A percentile compares a stretch with the other conserved stretches of the same genome.
These are phyloP conservation scores for Mimosa bimucronata DNA, from an alignment of 306 rosid species.

Conservation along the genomic window DNA sequence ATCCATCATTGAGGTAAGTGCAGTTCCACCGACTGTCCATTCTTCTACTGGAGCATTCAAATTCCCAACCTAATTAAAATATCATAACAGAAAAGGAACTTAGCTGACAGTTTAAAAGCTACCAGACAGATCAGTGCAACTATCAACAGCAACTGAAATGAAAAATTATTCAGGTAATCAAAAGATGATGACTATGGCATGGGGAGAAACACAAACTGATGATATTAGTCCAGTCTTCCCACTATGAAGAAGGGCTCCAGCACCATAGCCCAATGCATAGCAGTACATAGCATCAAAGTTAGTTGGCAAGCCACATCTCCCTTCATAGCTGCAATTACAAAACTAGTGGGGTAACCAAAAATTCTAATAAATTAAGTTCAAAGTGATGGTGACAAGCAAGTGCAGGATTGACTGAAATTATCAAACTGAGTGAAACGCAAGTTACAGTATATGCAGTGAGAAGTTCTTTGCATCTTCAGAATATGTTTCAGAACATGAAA, in stretches of 20 bases:
- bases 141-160: slow-evolving; percentile 30
- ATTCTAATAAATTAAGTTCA: slow-evolving; percentile 20
- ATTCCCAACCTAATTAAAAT: slow-evolving; percentile 78
- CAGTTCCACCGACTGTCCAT: slow-evolving; percentile 96
- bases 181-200: slow-evolving; percentile 15
- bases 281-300: slow-evolving; percentile 94
- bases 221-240: slow-evolving; percentile 97
- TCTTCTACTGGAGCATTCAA: slow-evolving; percentile 90
- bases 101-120: slow-evolving; percentile 21
- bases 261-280: slow-evolving; percentile 94
- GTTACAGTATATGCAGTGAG: slow-evolving; percentile 14
- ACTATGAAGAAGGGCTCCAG: slow-evolving; percentile 90
- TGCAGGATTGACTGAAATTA: slow-evolving; percentile 5
- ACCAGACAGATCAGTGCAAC: slow-evolving; percentile 7
- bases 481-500: slow-evolving; percentile 30
- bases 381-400: slow-evolving; percentile 6
- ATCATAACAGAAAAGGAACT: slow-evolving; percentile 25
- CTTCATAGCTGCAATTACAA: slow-evolving; percentile 76
- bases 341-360: slow-evolving; percentile 29
- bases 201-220: slow-evolving; percentile 63
- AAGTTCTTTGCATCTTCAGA: not conserved
- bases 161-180: slow-evolving; percentile 33
- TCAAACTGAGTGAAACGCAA: not conserved
- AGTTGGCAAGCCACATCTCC: slow-evolving; percentile 96
- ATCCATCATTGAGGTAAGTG: slow-evolving; percentile 89